Evolutionary conservation across 345 rosid genomes (phyloP), one percentile per base, ranked within the genome.

Genomic region (Euphorbia peplus): DNA sequence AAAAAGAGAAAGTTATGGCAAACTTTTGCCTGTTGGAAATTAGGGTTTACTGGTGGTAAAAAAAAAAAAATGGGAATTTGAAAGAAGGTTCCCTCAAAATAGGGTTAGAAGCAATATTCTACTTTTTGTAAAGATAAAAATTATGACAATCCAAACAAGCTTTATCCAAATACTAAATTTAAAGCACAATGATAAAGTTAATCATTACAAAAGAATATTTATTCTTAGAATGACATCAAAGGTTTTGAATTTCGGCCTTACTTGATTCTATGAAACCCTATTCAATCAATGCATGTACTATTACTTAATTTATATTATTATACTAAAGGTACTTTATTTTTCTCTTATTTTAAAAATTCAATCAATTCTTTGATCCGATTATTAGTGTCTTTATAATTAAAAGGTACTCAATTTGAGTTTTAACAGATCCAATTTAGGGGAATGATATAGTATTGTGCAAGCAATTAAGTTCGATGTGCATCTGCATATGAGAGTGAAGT

Each of bases 51-150:
- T 61, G 15, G 56, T 25, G 4, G 22, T 52, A 51, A n/a, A n/a
- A n/a, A n/a, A n/a, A n/a, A n/a, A n/a, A n/a, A n/a, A n/a, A 22
- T 8, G 52, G 37, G 59, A 63, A 62, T 41, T 67, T 70, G 73
- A 58, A 9, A 22, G 78, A 78, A 75, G 69, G 63, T 75, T 75
- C 77, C 77, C 60, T 22, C 19, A 8, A 13, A 28, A 29, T 39
- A 61, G 30, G 39, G 41, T 41, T 46, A 63, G 44, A 66, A 44
- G 50, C 56, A 57, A 42, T 32, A 70, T 67, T 70, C 73, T 63
- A 44, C 76, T 68, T 80, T 73, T 76, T 58, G 50, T 50, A 70
- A 80, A 80, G 80, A 62, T 67, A 72, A 30, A 50, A 32, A 63
- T 11, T 35, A 16, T 66, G 52, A 12, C 57, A 59, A 51, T 9